Evolutionary conservation across 2,329 filamentous ascomycete genomes (phyloP).

Genomic region (Aspergillus quadrilineatus): DNA sequence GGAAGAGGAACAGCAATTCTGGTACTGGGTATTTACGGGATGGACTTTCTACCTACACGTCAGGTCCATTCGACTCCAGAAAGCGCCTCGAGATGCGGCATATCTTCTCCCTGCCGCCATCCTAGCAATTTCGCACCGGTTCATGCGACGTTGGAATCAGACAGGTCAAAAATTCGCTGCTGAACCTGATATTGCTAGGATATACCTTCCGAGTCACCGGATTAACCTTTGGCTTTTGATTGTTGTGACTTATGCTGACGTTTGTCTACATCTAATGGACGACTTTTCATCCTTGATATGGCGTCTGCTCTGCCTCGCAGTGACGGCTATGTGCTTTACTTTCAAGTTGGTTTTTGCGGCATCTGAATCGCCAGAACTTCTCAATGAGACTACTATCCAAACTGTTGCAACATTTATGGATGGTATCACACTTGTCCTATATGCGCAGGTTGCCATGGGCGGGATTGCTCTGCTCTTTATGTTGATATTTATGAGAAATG

Average conservation of each 20-base stretch:
- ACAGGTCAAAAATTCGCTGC: constrained; percentile 95
- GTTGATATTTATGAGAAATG: constrained; percentile 21
- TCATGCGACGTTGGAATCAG: constrained; percentile 86
- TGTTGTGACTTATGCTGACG: constrained; percentile 65
- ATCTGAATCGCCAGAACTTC: constrained; percentile 82
- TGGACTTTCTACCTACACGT: constrained; percentile 52
- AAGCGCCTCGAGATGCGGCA: not conserved
- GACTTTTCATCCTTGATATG: constrained; percentile 28
- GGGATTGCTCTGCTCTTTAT: constrained; percentile 40
- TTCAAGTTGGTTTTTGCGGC: constrained; percentile 91
- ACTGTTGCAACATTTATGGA: constrained; percentile 39
- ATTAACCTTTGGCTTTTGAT: constrained; percentile 73
- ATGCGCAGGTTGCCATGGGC: constrained; percentile 53
- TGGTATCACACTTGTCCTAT: constrained; percentile 47
- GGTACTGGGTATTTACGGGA: constrained; percentile 76
- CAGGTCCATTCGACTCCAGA: constrained; percentile 24
- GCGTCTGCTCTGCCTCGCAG: constrained; percentile 36
- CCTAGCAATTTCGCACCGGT: constrained; percentile 62
- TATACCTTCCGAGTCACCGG: constrained; percentile 64
- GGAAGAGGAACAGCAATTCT: constrained; percentile 97
- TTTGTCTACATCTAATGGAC: constrained; percentile 47
- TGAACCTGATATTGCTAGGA: constrained; percentile 79
- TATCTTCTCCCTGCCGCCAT: constrained; percentile 35
- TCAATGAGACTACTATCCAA: constrained; percentile 44
- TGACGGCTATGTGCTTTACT: constrained; percentile 61